Evolutionary conservation across 495 filamentous ascomycete genomes (phyloP), one percentile per base, ranked within the genome.

Genomic region (Penicillium diatomitis): DNA sequence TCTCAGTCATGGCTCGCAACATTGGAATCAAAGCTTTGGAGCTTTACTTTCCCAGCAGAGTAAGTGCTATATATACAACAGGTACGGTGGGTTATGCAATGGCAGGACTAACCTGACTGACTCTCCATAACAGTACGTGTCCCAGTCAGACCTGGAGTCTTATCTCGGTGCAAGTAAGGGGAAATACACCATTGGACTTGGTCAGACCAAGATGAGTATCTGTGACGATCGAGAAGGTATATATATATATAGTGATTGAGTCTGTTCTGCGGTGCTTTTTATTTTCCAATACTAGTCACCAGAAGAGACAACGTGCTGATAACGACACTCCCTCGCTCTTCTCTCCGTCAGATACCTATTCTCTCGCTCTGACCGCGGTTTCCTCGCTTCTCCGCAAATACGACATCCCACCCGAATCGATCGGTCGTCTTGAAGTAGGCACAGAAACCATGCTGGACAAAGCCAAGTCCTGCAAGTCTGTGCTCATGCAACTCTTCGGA

Each of bases 1-100:
- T 2, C 20, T 4, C 5, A 8, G 28, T 35, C 6, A 48, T 48
- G 46, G 8, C 42, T 68, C 87, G 91, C 44, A 96, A 96, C 72
- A 85, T 96, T 63, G 92, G 92, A 80, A 95, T 98, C 70, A 97
- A 97, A 78, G 92, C 87, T 86, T 91, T 98, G 69, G 92, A 96
- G 73, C 84, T 98, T 64, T 98, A 98, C 71, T 94, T 95, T 64
- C 92, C 92, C 42, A 89, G 79, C 68, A 88, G 95, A 81, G 92
- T 95, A 72, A 51, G 85, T 37, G 28, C 8, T 29, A 4, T 71
- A 4, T 42, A 42, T 35, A 28, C 55, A 20, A 20, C 20, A 20
- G 20, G 20, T 20, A 20, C 20, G 20, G 20, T 20, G 20, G 20
- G 20, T 2, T 20, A 20, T 20, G 20, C 20, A 20, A 20, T 20